Conservation (phyloP, 2,329 filamentous ascomycete species). For the Alternaria alternata region DNA sequence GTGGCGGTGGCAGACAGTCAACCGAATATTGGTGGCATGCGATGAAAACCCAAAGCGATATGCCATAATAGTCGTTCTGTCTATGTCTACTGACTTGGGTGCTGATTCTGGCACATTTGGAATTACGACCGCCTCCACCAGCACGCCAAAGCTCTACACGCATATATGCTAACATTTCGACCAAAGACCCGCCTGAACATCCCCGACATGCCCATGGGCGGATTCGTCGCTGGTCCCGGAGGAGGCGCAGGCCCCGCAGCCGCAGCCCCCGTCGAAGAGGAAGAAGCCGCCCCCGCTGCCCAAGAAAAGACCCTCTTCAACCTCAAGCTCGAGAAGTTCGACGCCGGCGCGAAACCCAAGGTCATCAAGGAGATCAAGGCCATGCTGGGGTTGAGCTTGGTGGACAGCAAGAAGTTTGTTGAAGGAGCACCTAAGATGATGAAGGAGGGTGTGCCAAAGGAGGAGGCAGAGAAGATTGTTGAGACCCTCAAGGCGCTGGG, state of each 20-base stretch:
- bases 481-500: conserved; percentile 92
- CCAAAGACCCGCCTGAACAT: conserved; percentile 90
- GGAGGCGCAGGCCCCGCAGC: conserved; percentile 64
- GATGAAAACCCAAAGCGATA: not conserved
- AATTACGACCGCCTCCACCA: not conserved
- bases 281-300: conserved; percentile 85
- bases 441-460: conserved; percentile 99
- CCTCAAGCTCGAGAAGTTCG: conserved; percentile 90
- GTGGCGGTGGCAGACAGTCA: not conserved
- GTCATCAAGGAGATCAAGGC: conserved; percentile 99
- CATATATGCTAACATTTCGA: conserved; percentile 6
- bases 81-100: not conserved
- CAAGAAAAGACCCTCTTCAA: conserved; percentile 98
- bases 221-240: conserved; percentile 73
- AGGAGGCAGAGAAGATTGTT: conserved; percentile 98
- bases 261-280: conserved; percentile 74
- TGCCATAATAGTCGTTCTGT: not conserved
- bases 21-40: not conserved
- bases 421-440: conserved; percentile 97
- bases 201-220: conserved; percentile 93
- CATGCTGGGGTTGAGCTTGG: conserved; percentile 91
- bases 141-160: not conserved
- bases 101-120: not conserved
- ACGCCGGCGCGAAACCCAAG: conserved; percentile 92
- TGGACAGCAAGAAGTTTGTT: conserved; percentile 99